Conservation (phyloP, 805 yeast species). For the Lachancea mirantina region DNA sequence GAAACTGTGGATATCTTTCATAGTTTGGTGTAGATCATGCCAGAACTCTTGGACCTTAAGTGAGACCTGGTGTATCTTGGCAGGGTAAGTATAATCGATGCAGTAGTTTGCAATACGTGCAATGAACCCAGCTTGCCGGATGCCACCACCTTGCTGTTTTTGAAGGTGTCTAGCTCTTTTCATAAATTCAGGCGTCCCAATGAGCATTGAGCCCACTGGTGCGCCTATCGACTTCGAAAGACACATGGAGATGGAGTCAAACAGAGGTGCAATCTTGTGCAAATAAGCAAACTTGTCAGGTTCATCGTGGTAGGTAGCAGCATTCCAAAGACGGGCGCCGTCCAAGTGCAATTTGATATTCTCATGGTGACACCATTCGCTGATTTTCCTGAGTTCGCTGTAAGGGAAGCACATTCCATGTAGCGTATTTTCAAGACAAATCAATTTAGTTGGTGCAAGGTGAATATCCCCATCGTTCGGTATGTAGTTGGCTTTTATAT, state of each 20-base stretch:
- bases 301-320: constrained; percentile 31
- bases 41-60: constrained; percentile 38
- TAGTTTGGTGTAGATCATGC: constrained; percentile 40
- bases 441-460: constrained; percentile 68
- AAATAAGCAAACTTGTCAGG: constrained; percentile 41
- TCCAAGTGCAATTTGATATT: constrained; percentile 60
- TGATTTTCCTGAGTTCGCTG: constrained; percentile 58
- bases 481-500: constrained; percentile 45
- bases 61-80: constrained; percentile 43
- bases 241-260: constrained; percentile 74
- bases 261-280: constrained; percentile 53
- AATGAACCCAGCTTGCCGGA: constrained; percentile 70
- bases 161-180: constrained; percentile 64
- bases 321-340: constrained; percentile 83
- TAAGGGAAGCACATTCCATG: constrained; percentile 67
- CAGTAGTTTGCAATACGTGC: constrained; percentile 51
- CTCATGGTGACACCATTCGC: constrained; percentile 51
- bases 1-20: constrained; percentile 26
- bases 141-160: constrained; percentile 82
- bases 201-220: constrained; percentile 75
- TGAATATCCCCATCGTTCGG: constrained; percentile 70
- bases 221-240: constrained; percentile 78
- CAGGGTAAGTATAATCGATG: constrained; percentile 46
- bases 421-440: constrained; percentile 72
- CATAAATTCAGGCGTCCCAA: constrained; percentile 48